A percentile compares a stretch with the other conserved stretches of the same genome.
Conservation (phyloP, 331 rosid species). For the Malus hybrid region DNA sequence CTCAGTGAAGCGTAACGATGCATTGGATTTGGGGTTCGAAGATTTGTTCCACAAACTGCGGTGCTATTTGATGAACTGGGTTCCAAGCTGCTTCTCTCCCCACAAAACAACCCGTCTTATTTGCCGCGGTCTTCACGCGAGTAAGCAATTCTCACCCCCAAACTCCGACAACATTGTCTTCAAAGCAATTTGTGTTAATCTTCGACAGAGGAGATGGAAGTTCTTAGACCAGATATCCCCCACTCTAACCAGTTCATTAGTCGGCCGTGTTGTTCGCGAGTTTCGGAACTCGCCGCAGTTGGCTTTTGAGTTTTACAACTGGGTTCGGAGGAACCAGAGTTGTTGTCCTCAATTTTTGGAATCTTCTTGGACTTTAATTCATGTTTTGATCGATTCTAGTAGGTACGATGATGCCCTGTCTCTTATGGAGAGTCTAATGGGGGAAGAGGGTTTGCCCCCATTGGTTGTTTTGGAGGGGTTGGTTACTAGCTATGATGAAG, state of each 20-base stretch:
- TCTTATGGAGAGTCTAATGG: constrained; percentile 29
- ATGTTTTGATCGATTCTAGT: constrained; percentile 41
- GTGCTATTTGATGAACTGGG: neutral
- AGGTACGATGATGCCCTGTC: constrained; percentile 38
- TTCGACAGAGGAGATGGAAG: constrained; percentile 47
- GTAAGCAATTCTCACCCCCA: constrained; percentile 38
- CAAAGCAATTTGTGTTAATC: constrained; percentile 38
- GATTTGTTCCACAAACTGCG: neutral
- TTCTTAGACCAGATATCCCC: constrained; percentile 37
- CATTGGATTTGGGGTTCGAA: neutral
- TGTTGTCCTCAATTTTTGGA: constrained; percentile 24
- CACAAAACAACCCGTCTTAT: constrained; percentile 3
- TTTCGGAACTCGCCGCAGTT: constrained; percentile 32
- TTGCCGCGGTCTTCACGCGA: constrained; percentile 25
- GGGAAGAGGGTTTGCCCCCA: constrained; percentile 19
- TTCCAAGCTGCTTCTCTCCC: neutral
- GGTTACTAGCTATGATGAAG: constrained; percentile 19
- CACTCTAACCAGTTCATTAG: constrained; percentile 26
- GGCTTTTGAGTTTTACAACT: constrained; percentile 41
- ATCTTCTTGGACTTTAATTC: constrained; percentile 38
- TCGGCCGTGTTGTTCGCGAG: constrained; percentile 42
- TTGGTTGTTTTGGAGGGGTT: constrained; percentile 41
- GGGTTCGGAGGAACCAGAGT: constrained; percentile 22
- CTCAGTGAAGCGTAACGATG: neutral
- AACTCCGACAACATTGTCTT: constrained; percentile 36